Evolutionary conservation across 2,329 filamentous ascomycete genomes (phyloP).

Genomic region (Beauveria asiatica): DNA sequence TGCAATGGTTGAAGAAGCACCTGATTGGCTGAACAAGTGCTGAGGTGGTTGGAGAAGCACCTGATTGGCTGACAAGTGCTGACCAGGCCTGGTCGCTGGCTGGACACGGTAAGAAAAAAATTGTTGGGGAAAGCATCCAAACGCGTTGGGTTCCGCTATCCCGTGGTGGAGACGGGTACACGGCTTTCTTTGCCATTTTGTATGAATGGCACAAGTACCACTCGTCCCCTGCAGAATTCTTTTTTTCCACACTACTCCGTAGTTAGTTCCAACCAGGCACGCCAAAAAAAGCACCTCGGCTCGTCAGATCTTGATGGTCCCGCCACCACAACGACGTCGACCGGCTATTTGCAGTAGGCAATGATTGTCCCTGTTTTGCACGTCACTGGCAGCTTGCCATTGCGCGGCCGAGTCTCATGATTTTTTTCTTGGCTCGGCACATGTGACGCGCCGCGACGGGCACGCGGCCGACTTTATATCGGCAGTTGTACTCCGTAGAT

Average conservation of each 20-base stretch:
- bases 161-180: slow-evolving; percentile 1
- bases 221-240: neutral
- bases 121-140: slow-evolving; percentile 5
- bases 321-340: neutral
- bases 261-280: neutral
- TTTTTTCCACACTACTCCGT: neutral
- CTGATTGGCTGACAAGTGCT: neutral
- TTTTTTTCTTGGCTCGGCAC: neutral
- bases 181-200: neutral
- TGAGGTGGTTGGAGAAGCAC: neutral
- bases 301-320: slow-evolving; percentile 1
- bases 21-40: neutral
- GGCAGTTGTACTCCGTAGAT: neutral
- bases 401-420: neutral
- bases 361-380: neutral
- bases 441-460: neutral
- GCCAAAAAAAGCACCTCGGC: slow-evolving; percentile 8
- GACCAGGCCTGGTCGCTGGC: neutral
- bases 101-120: slow-evolving; percentile 3
- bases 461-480: neutral
- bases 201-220: neutral
- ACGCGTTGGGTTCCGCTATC: slow-evolving; percentile 8
- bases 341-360: neutral
- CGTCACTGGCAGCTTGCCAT: neutral
- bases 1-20: neutral